Evolutionary conservation across 1,284 basidiomycete genomes (phyloP).

Genomic region (Phellinidium pouzarii): DNA sequence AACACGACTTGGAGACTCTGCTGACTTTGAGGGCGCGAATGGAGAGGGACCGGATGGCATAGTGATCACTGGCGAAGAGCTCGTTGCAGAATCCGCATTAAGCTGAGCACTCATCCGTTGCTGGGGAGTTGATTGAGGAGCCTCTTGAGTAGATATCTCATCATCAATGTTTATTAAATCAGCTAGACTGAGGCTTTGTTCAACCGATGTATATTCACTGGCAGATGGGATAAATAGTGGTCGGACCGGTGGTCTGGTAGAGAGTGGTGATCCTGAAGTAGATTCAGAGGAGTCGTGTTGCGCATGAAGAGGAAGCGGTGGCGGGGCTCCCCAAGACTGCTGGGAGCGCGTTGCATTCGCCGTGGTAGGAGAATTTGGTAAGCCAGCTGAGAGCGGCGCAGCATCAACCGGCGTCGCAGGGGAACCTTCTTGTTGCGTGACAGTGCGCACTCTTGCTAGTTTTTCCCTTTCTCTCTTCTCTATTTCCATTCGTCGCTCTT

Average conservation of each 20-base stretch:
- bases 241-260: slow-evolving; percentile 30
- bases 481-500: slow-evolving; percentile 50
- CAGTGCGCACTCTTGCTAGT: slow-evolving; percentile 44
- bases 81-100: slow-evolving; percentile 11
- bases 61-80: slow-evolving; percentile 20
- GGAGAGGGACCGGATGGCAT: slow-evolving; percentile 38
- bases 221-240: slow-evolving; percentile 37
- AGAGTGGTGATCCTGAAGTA: slow-evolving; percentile 22
- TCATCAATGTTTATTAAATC: slow-evolving; percentile 77
- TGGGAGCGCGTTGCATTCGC: slow-evolving; percentile 52
- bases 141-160: slow-evolving; percentile 34
- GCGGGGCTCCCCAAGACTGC: slow-evolving; percentile 52
- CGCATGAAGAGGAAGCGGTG: slow-evolving; percentile 43
- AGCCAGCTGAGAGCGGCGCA: slow-evolving; percentile 24
- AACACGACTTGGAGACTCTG: slow-evolving; percentile 26
- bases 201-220: slow-evolving; percentile 37
- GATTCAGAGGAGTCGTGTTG: slow-evolving; percentile 23
- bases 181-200: slow-evolving; percentile 63
- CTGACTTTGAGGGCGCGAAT: slow-evolving; percentile 34
- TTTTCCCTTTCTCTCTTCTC: slow-evolving; percentile 59
- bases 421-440: slow-evolving; percentile 25
- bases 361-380: slow-evolving; percentile 29
- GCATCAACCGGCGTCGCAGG: slow-evolving; percentile 17
- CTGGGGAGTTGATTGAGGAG: slow-evolving; percentile 19
- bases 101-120: slow-evolving; percentile 13